Conservation (phyloP, 2,329 filamentous ascomycete species). For the Hypoxylon rubiginosum region DNA sequence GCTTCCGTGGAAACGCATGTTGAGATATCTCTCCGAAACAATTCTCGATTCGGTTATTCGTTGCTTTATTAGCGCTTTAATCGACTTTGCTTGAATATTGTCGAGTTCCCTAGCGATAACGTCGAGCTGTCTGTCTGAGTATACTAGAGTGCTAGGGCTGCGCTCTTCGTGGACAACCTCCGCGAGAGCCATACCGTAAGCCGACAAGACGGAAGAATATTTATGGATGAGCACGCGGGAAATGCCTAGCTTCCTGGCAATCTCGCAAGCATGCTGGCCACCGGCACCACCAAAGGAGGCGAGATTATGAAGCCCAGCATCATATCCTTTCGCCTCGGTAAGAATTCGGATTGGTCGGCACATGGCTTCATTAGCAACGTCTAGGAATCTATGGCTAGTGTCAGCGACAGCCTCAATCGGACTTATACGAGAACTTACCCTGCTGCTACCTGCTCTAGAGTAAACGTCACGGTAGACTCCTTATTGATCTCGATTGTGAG, state of each 20-base stretch:
- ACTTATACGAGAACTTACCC: background rate
- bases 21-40: slow-evolving; percentile 90
- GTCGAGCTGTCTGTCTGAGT: slow-evolving; percentile 67
- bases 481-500: slow-evolving; percentile 82
- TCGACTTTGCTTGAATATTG: slow-evolving; percentile 82
- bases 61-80: slow-evolving; percentile 76
- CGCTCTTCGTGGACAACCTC: slow-evolving; percentile 93
- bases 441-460: slow-evolving; percentile 83
- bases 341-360: slow-evolving; percentile 88
- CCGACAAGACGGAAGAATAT: slow-evolving; percentile 89
- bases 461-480: slow-evolving; percentile 78
- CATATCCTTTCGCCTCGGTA: slow-evolving; percentile 91
- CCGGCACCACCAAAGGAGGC: slow-evolving; percentile 58
- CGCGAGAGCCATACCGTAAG: slow-evolving; percentile 91
- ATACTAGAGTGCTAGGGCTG: slow-evolving; percentile 75
- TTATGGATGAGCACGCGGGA: slow-evolving; percentile 86
- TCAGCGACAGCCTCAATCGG: background rate
- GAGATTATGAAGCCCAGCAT: slow-evolving; percentile 87
- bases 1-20: slow-evolving; percentile 91
- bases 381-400: slow-evolving; percentile 79
- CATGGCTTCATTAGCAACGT: slow-evolving; percentile 92
- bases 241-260: slow-evolving; percentile 74
- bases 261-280: slow-evolving; percentile 48
- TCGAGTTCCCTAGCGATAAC: slow-evolving; percentile 77
- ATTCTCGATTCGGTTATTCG: slow-evolving; percentile 82